Percentiles rank a stretch among this genome's conserved stretches.
phyloP scores from a whole-genome alignment of 306 rosid genomes.

The Prinsepia uniflora region DNA sequence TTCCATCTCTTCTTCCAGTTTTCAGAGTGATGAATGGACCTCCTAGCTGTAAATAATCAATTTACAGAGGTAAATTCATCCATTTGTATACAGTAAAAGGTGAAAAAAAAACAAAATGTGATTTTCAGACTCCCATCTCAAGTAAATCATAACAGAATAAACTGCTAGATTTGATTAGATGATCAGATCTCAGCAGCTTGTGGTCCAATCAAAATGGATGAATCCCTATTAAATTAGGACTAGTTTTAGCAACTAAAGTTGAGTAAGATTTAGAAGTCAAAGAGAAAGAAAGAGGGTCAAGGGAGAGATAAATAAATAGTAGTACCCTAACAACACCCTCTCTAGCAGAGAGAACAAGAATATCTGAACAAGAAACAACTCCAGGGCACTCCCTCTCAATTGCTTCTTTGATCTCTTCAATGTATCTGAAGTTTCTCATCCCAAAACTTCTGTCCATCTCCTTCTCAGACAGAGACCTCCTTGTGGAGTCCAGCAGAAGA shows the following conservation, averaged over 20 bases:
- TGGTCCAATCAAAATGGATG: no score
- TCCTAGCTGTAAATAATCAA: constrained; percentile 56
- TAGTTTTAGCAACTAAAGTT: background rate
- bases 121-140: no score
- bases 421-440: constrained; percentile 90
- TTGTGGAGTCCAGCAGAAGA: constrained; percentile 80
- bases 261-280: background rate
- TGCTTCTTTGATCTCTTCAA: constrained; percentile 89
- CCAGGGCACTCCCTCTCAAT: constrained; percentile 96
- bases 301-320: background rate
- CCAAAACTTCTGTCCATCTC: constrained; percentile 97
- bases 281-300: background rate
- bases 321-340: constrained; percentile 81
- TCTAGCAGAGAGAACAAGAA: constrained; percentile 88
- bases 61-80: background rate
- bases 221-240: no score
- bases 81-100: background rate
- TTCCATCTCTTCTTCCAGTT: constrained; percentile 98
- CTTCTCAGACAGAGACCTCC: constrained; percentile 84
- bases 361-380: constrained; percentile 91
- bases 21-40: constrained; percentile 80
- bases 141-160: no score
- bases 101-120: no score
- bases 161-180: no score
- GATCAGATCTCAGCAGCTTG: no score